A percentile compares a stretch with the other conserved stretches of the same genome.
These are phyloP conservation scores for Gloeophyllum trabeum DNA, from an alignment of 768 basidiomycete genomes.

Conservation along the genomic window DNA sequence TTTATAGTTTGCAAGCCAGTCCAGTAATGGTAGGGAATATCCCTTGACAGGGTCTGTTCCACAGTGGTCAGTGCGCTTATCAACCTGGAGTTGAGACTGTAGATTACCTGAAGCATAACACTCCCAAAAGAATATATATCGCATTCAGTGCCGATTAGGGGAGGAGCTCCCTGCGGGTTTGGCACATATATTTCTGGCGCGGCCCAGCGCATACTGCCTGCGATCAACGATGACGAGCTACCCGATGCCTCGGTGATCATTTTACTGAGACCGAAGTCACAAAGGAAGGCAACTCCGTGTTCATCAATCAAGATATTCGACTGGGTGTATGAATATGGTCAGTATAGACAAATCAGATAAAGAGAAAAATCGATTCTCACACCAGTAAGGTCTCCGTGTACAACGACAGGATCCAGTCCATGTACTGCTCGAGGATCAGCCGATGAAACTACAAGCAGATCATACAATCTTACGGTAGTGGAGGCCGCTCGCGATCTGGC, in stretches of 20 bases:
- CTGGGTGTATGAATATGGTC: conserved; percentile 10
- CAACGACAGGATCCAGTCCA: conserved; percentile 11
- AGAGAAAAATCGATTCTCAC: conserved; percentile 14
- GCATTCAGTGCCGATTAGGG: conserved; percentile 18
- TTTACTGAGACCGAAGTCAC: conserved; percentile 24
- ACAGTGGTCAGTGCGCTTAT: neutral
- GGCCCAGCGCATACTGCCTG: conserved; percentile 36
- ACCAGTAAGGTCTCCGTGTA: conserved; percentile 36
- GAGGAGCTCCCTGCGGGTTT: conserved; percentile 16
- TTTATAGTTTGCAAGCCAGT: neutral
- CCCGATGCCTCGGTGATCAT: conserved; percentile 15
- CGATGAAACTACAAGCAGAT: neutral
- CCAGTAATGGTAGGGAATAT: neutral
- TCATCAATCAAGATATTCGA: conserved; percentile 23
- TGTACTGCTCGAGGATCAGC: neutral
- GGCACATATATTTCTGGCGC: conserved; percentile 28
- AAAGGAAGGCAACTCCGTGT: conserved; percentile 18
- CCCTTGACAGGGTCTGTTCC: neutral
- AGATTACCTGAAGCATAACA: conserved; percentile 11
- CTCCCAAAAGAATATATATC: conserved; percentile 34
- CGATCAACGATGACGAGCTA: conserved; percentile 19
- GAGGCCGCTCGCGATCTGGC: neutral
- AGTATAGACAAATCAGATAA: neutral
- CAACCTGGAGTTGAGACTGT: neutral
- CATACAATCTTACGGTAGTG: neutral